Conservation (phyloP, 371 early-diverging fungal genomes). For the Syncephalastrum monosporum region DNA sequence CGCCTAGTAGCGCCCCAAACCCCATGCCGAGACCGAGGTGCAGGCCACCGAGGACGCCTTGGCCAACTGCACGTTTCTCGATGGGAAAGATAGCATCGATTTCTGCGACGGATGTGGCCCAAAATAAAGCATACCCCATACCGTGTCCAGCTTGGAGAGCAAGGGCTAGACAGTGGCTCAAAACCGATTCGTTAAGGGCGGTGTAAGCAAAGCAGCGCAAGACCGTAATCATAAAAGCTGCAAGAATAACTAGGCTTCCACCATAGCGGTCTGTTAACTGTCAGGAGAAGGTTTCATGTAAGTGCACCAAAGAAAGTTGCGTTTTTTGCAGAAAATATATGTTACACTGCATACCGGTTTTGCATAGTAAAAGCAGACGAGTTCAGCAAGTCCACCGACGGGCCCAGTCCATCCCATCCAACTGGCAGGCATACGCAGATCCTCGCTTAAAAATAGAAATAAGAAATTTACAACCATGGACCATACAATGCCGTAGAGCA, state of each 20-base stretch:
- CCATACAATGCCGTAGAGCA: conserved; percentile 30
- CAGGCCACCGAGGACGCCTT: conserved; percentile 29
- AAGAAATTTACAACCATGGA: conserved; percentile 42
- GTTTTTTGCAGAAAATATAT: not conserved
- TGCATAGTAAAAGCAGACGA: conserved; percentile 32
- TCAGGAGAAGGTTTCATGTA: not conserved
- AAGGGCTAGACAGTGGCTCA: too few relatives aligned
- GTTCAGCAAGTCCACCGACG: conserved; percentile 32
- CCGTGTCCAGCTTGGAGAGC: not conserved
- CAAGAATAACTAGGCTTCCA: too few relatives aligned
- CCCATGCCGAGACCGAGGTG: conserved; percentile 29
- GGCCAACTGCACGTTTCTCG: conserved; percentile 30
- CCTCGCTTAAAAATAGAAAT: conserved; percentile 26
- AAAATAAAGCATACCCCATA: conserved; percentile 16
- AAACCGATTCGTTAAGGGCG: too few relatives aligned
- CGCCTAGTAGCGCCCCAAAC: conserved; percentile 26
- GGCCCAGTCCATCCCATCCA: conserved; percentile 42
- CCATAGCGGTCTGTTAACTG: too few relatives aligned
- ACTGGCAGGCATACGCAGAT: conserved; percentile 29
- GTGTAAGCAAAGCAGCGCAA: too few relatives aligned
- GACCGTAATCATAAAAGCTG: too few relatives aligned
- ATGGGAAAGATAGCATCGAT: conserved; percentile 31
- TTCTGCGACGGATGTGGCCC: conserved; percentile 33
- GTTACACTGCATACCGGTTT: conserved; percentile 21
- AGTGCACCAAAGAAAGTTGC: not conserved